Evolutionary conservation across 73 alveolate genomes (phyloP).

Genomic region (Uronychia binucleata): DNA sequence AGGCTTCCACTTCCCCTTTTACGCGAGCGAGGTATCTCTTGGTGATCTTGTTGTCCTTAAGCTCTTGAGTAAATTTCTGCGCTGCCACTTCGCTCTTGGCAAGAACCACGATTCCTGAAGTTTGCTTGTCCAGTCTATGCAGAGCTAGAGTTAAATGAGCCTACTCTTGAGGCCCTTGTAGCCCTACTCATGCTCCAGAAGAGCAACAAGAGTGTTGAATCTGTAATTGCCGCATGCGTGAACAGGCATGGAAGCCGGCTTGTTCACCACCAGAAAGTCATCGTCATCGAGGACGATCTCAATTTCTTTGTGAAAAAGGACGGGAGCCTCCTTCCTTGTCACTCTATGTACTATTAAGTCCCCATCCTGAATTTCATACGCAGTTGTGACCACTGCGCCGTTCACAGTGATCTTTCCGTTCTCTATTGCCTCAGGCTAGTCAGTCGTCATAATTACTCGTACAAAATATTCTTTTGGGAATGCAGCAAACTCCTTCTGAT

Average conservation of each 20-base stretch:
- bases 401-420: slow-evolving; percentile 90
- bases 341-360: slow-evolving; percentile 86
- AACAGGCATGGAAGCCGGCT: slow-evolving; percentile 98
- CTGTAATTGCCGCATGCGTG: slow-evolving; percentile 97
- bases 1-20: slow-evolving; percentile 67
- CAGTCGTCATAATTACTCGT: neutral
- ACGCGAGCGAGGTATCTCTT: slow-evolving; percentile 94
- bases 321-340: slow-evolving; percentile 87
- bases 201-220: slow-evolving; percentile 85
- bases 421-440: slow-evolving; percentile 60
- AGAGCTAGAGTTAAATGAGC: slow-evolving; percentile 24
- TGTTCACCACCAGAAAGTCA: slow-evolving; percentile 86
- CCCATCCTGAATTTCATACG: slow-evolving; percentile 71
- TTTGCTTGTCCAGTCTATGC: slow-evolving; percentile 96
- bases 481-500: slow-evolving; percentile 84
- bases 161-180: slow-evolving; percentile 57
- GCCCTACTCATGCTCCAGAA: slow-evolving; percentile 84
- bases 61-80: slow-evolving; percentile 71
- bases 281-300: slow-evolving; percentile 47
- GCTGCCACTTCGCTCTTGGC: slow-evolving; percentile 93
- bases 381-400: slow-evolving; percentile 60
- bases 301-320: slow-evolving; percentile 42
- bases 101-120: slow-evolving; percentile 91
- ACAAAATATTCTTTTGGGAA: slow-evolving; percentile 83
- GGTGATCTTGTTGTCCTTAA: slow-evolving; percentile 66